Conservation (phyloP, 106 monocot species). For the Allium cepa region DNA sequence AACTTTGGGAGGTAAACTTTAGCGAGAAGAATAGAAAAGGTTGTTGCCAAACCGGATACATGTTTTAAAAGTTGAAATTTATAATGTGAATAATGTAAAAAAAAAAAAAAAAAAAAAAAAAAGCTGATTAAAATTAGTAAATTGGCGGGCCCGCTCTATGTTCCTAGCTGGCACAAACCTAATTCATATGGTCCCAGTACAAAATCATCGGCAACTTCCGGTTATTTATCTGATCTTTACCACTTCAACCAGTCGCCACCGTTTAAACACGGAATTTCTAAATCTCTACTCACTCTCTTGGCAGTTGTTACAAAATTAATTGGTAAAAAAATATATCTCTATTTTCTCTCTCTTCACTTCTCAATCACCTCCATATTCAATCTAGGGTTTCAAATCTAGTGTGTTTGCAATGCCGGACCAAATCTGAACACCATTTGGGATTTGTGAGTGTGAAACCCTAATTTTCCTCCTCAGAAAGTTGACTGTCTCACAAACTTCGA, state of each 20-base stretch:
- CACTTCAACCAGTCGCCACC: slow-evolving; percentile 5
- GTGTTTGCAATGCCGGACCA: slow-evolving; percentile 3
- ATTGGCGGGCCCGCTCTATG: no score
- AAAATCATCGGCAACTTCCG: slow-evolving; percentile 14
- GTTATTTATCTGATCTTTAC: slow-evolving; percentile 5
- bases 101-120: no score
- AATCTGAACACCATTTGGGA: not conserved
- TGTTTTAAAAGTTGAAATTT: no score
- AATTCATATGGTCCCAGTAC: not conserved
- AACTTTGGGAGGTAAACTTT: no score
- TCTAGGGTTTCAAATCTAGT: slow-evolving; percentile 3
- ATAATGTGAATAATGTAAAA: no score
- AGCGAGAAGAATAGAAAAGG: no score
- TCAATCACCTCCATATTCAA: not conserved
- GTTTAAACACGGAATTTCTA: not conserved
- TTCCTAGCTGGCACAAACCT: no score
- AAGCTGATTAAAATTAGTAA: no score
- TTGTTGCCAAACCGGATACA: no score
- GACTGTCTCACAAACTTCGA: not conserved
- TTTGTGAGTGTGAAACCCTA: not conserved
- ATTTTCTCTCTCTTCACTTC: not conserved
- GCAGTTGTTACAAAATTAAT: not conserved
- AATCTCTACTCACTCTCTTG: not conserved
- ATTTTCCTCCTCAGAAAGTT: not conserved
- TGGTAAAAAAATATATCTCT: no score